A percentile compares a stretch with the other conserved stretches of the same genome.
phyloP scores from a whole-genome alignment of 768 basidiomycete genomes.

The Boletus huronensis region DNA sequence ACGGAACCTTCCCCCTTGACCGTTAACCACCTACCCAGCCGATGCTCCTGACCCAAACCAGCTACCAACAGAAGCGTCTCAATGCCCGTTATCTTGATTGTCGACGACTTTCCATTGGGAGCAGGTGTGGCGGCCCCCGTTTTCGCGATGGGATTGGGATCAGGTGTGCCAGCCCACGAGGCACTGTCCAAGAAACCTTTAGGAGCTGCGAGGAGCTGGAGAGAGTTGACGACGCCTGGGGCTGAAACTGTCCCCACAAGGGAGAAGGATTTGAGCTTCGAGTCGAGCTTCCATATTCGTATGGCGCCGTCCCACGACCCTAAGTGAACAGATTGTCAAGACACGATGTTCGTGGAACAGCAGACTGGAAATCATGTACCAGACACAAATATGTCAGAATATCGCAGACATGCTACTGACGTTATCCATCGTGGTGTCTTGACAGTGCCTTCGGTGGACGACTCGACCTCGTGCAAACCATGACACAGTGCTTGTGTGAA shows the following conservation, averaged over 20 bases:
- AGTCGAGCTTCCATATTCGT: constrained; percentile 87
- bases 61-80: constrained; percentile 63
- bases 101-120: constrained; percentile 10
- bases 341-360: background rate
- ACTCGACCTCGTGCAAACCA: constrained; percentile 69
- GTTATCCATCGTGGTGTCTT: constrained; percentile 90
- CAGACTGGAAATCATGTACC: constrained; percentile 45
- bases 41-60: constrained; percentile 83
- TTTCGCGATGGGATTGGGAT: background rate
- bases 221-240: constrained; percentile 83
- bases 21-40: constrained; percentile 84
- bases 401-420: constrained; percentile 73
- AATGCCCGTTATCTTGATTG: constrained; percentile 29
- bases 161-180: constrained; percentile 35
- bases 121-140: background rate
- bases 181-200: constrained; percentile 39
- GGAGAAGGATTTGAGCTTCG: constrained; percentile 73
- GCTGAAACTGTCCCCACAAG: constrained; percentile 61
- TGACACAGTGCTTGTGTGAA: constrained; percentile 86
- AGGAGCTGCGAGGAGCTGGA: constrained; percentile 69
- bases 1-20: constrained; percentile 65
- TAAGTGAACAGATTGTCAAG: constrained; percentile 28
- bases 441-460: constrained; percentile 71
- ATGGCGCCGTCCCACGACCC: constrained; percentile 93
- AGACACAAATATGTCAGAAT: constrained; percentile 88